These are phyloP conservation scores for Cornus suecica DNA, from an alignment of 148 eudicot species.

Conservation along the genomic window DNA sequence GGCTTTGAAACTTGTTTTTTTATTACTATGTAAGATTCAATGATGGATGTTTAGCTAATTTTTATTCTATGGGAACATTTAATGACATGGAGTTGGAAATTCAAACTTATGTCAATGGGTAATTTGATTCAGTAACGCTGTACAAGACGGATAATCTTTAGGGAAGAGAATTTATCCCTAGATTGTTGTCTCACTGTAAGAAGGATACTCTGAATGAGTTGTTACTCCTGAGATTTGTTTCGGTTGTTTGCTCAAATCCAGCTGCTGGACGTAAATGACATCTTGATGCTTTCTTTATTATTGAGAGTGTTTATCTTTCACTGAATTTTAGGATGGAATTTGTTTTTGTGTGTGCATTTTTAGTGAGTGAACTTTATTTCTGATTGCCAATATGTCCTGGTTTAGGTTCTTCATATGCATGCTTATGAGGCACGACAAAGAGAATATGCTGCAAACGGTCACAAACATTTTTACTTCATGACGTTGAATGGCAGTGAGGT, in stretches of 20 bases:
- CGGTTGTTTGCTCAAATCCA: background rate
- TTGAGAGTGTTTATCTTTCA: background rate
- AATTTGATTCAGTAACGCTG: background rate
- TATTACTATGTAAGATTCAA: background rate
- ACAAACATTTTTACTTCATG: constrained; percentile 99
- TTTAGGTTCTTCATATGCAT: constrained; percentile 86
- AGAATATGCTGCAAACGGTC: constrained; percentile 80
- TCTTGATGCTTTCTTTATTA: background rate
- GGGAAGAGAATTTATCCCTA: background rate
- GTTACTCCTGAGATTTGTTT: background rate
- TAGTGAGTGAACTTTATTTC: constrained; percentile 3
- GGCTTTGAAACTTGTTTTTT: background rate
- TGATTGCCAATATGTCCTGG: background rate
- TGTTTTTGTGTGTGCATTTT: background rate
- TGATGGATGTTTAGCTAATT: background rate
- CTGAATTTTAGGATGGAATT: background rate
- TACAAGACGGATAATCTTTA: background rate
- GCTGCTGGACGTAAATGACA: background rate
- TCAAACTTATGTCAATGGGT: background rate
- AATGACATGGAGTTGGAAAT: background rate
- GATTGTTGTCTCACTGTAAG: constrained; percentile 1
- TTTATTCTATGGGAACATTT: background rate
- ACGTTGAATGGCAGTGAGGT: constrained; percentile 97
- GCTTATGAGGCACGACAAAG: constrained; percentile 83
- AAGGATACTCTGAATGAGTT: background rate